Base-by-base conservation (phyloP, 768 basidiomycete species). In the Russula earlei region DNA sequence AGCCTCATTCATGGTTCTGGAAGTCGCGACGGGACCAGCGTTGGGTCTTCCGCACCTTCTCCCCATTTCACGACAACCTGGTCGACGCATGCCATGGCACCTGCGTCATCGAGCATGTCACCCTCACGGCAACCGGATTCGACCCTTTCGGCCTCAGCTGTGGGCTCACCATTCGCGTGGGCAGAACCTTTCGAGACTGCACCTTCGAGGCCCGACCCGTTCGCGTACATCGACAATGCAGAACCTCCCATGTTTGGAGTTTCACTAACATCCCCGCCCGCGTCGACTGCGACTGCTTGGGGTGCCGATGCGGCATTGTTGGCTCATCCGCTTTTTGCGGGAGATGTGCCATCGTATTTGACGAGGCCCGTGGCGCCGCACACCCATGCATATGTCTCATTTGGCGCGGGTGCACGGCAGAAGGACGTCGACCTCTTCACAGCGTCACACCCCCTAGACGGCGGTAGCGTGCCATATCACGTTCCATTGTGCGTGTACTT, bases 361-460 rank as follows among this genome's bases (percentile, higher is more conserved):
- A 68, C 78, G 56, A 75, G 78, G 38, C 50, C 56, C 5, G 76
- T 77, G 48, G 81, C 87, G 27, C 73, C 84, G 33, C 74, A 90
- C 66, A 69, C 82, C 2, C 80, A 86, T 52, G 87, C 85, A 34
- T 92, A 81, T 66, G 83, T 93, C 10, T 87, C 91, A 0, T 90
- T 94, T 62, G 91, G 91, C 20, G 84, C 91, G 5, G 92, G 92
- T 2, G 83, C 83, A 74, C 74, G 80, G 27, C 90, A 93, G 68
- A 91, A 91, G 66, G 83, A 91, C 58, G 75, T 95, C 41, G 92
- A 95, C 64, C 75, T 76, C 14, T 88, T 76, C 66, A 88, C 85
- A 0, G 82, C 88, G 0, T 75, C 75, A 41, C 73, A 87, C 63
- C 84, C 81, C 33, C 69, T 91, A 43, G 79, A 80, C 62, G 85